phyloP scores from a whole-genome alignment of 495 filamentous ascomycete genomes.

The Podospora comata region DNA sequence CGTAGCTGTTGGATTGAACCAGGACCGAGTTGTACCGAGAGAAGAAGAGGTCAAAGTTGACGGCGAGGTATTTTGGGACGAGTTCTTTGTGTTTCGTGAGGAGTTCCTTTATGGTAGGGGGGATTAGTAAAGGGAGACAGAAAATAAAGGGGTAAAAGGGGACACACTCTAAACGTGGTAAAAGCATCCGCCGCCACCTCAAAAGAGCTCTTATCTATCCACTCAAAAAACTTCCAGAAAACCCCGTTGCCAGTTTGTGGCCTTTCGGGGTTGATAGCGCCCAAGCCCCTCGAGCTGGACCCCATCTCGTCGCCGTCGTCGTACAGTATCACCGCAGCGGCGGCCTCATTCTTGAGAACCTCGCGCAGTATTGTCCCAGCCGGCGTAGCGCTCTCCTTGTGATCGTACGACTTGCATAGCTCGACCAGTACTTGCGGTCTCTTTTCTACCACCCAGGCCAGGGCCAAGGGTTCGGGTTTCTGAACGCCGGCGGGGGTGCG shows the following conservation, averaged over 20 bases:
- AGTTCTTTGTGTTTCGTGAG: slow-evolving; percentile 90
- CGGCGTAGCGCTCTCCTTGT: slow-evolving; percentile 86
- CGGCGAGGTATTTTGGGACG: slow-evolving; percentile 77
- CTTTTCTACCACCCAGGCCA: slow-evolving; percentile 79
- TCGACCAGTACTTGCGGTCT: slow-evolving; percentile 84
- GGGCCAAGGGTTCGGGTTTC: slow-evolving; percentile 69
- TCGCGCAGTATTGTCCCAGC: slow-evolving; percentile 90
- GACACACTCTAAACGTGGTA: slow-evolving; percentile 83
- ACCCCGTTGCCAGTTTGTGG: slow-evolving; percentile 72
- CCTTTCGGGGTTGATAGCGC: slow-evolving; percentile 62
- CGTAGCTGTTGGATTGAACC: slow-evolving; percentile 88
- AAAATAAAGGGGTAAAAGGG: not conserved
- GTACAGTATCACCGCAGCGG: slow-evolving; percentile 85
- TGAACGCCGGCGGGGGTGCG: slow-evolving; percentile 56
- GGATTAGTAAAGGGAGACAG: not conserved
- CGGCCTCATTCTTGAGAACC: slow-evolving; percentile 84
- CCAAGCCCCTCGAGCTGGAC: slow-evolving; percentile 53
- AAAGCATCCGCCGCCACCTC: slow-evolving; percentile 98
- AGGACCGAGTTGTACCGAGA: slow-evolving; percentile 82
- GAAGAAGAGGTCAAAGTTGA: slow-evolving; percentile 92
- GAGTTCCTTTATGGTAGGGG: slow-evolving; percentile 61
- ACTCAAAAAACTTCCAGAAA: slow-evolving; percentile 98
- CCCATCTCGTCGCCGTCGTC: slow-evolving; percentile 69
- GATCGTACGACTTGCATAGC: slow-evolving; percentile 83
- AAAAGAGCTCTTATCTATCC: slow-evolving; percentile 92